phyloP scores from a whole-genome alignment of 176 grass and related monocot species.

The Carex kokanica region DNA sequence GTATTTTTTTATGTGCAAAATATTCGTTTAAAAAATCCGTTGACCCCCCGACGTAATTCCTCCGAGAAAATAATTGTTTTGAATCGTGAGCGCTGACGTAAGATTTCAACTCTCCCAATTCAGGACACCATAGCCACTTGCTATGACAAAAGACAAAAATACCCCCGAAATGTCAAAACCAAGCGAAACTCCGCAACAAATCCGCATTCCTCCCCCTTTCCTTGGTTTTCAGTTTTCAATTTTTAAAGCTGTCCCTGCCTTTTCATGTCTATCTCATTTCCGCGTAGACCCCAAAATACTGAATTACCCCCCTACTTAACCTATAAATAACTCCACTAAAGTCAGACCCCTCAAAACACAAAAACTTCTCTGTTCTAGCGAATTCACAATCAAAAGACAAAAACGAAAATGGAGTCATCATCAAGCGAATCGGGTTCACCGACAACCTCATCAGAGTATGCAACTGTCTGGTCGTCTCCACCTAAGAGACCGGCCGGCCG shows the following conservation, averaged over 20 bases:
- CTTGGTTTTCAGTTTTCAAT: slow-evolving; percentile 3
- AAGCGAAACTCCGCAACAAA: background rate
- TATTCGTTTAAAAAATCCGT: background rate
- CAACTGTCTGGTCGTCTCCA: slow-evolving; percentile 47
- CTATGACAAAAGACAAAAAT: background rate
- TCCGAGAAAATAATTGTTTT: too few relatives aligned
- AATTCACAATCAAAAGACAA: background rate
- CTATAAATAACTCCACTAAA: slow-evolving; percentile 15
- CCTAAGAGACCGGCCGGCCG: slow-evolving; percentile 51
- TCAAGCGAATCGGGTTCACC: slow-evolving; percentile 3
- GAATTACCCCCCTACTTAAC: background rate
- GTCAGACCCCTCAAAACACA: background rate
- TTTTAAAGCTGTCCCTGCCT: background rate
- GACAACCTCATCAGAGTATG: slow-evolving; percentile 1
- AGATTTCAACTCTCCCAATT: background rate
- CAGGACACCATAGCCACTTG: background rate
- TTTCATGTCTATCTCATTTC: background rate
- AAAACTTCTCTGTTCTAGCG: too few relatives aligned
- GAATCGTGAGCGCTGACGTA: slow-evolving; percentile 3
- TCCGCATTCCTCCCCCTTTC: background rate
- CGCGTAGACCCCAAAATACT: background rate
- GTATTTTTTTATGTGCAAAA: background rate
- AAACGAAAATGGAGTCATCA: background rate
- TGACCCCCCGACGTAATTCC: too few relatives aligned
- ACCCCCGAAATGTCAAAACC: background rate